Base-by-base conservation (phyloP, 139 green algal species). In the Volvox africanus region DNA sequence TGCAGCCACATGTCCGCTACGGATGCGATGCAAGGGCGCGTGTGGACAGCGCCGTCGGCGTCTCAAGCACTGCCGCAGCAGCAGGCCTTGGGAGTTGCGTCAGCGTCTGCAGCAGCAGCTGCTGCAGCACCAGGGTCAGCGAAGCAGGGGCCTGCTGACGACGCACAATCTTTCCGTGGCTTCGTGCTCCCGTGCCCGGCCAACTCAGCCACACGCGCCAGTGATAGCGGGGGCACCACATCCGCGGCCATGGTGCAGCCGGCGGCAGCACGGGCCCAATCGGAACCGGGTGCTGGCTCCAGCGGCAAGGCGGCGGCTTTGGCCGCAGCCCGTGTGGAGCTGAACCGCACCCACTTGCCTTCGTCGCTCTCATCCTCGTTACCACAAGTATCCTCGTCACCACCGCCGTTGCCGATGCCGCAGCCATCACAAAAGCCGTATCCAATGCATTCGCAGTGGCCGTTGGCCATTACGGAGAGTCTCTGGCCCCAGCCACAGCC, bases 71-170 rank as follows among this genome's bases (percentile, higher is more conserved):
- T 55, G 44, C 44, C 5, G 44, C 44, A 14, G 5, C 44, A 55
- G 44, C 44, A 55, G 5, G 44, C 44, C 44, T 14, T 55, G 44
- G 44, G 44, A 55, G 44, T 9, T 5, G 44, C 44, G 44, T 9
- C 73, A 32, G 73, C 24, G 26, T n/a, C 73, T 80, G 73, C 73
- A 33, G 73, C 73, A 33, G 73, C 77, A 82, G 77, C 77, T 44
- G 77, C 77, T 65, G 32, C 77, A 82, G 6, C 77, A 80, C 1
- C 73, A n/a, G 73, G 76, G 44, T 9, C 44, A 9, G 44, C 44
- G 9, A 55, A 55, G 44, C 44, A 55, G 33, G 22, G 26, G 5
- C 2, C 71, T 30, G 30, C 75, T 55, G 75, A 81, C 18, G 78
- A 84, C 17, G 77, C 33, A 20, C 26, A 35, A 2, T 21, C 77